Base-by-base conservation (phyloP, 1,139 yeast species). In the Suhomyces atakaporum region DNA sequence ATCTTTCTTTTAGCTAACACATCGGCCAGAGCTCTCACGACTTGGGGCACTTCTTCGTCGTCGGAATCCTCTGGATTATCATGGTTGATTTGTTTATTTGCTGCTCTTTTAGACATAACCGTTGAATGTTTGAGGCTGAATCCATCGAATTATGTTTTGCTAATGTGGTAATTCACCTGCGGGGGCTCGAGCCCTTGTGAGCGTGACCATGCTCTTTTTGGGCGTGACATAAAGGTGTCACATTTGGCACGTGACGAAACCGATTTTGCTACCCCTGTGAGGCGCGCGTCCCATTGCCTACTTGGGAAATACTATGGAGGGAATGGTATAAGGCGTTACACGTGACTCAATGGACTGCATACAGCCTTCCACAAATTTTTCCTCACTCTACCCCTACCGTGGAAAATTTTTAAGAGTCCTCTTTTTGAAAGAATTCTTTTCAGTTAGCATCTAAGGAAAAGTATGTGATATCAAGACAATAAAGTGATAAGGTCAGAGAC, bases 1-100 rank as follows among this genome's bases (percentile, higher is more conserved):
- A 84, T 68, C 65, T 81, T 84, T 54, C 97, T 71, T 38, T 63
- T 73, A 8, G 92, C 77, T 73, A 88, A 62, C 5, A 79, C 80
- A 4, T 72, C 79, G 2, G 76, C 70, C 5, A 84, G 71, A 0
- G 96, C 95, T 31, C 47, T 16, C 48, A 22, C 68, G 67, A n/a
- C 56, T 53, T 12, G 51, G 48, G 56, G 16, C 54, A 65, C 16
- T 59, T 71, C 19, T 24, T 63, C 71, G 11, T 66, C 77, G 27
- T 64, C 73, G 12, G 46, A 50, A 16, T 53, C 53, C 16, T 54
- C 62, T 20, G 54, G 62, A 27, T 51, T 50, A n/a, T 75, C 79
- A 47, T 76, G 66, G 28, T 78, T 72, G 45, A 79, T 70, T 51
- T 79, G 86, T 21, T 68, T 70, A 33, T 66, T 77, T 3, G 94